Base-by-base conservation (phyloP, 2,329 filamentous ascomycete genomes). In the Nemania abortiva region DNA sequence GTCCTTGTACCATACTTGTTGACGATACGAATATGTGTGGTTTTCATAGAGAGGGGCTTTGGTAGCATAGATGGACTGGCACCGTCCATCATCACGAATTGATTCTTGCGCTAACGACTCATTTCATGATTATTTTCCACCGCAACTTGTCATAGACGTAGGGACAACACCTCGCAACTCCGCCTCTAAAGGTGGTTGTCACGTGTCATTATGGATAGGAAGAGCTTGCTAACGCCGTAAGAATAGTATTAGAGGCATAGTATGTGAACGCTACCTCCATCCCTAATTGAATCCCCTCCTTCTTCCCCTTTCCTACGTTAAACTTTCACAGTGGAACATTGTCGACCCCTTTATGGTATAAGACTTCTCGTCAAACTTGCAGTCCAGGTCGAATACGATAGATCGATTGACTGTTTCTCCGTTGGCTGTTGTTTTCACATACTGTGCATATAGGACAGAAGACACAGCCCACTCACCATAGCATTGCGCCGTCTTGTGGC, bases 41-140 rank as follows among this genome's bases (percentile, higher is more conserved):
- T 22, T 65, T 45, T 66, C 67, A 67, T 70, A 72, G 59, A 69
- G 57, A 39, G 61, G 66, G 64, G 27, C 3, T 34, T 31, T 52
- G 70, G 68, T 70, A 72, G 72, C 74, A 76, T 74, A 63, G 22
- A 68, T 72, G 70, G 71, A 69, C 69, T 65, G 72, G 71, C 47
- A 65, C 72, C 37, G 70, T 70, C 68, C 72, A 70, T 61, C 45
- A 54, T 70, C 58, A 72, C 62, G 70, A 73, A 73, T 73, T 70
- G 62, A 70, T 57, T 57, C 34, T 58, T 62, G 22, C 60, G 65
- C 29, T 70, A 63, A 71, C 63, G 52, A 55, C 24, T 50, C 10
- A 20, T 18, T 6, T 18, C 9, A 52, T 52, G 49, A 29, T 13
- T 29, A 24, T 20, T 18, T 18, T 29, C 7, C 49, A 29, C 2